phyloP scores from a whole-genome alignment of 495 filamentous ascomycete species.

The Penicillium ochrochloron region DNA sequence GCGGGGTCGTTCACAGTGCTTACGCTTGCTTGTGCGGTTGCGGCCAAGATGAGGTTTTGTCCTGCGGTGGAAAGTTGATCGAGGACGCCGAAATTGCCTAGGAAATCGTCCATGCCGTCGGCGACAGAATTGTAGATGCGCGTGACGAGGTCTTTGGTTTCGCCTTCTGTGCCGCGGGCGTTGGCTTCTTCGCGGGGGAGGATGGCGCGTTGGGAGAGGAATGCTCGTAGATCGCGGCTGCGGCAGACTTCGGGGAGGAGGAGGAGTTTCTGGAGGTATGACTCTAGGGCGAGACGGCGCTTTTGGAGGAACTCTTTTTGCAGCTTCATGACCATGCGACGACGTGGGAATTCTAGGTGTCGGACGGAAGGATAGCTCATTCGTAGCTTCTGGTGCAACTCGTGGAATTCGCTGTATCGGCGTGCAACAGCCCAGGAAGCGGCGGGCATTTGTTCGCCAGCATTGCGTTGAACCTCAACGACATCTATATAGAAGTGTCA shows the following conservation, averaged over 20 bases:
- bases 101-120: conserved; percentile 97
- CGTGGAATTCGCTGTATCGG: conserved; percentile 95
- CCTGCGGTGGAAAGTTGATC: conserved; percentile 93
- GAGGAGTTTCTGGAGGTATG: conserved; percentile 83
- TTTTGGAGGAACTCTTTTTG: conserved; percentile 95
- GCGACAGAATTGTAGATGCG: conserved; percentile 94
- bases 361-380: conserved; percentile 83
- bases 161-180: conserved; percentile 50
- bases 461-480: conserved; percentile 86
- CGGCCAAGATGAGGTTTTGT: conserved; percentile 89
- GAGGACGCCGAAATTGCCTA: conserved; percentile 92
- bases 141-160: conserved; percentile 88
- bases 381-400: conserved; percentile 88
- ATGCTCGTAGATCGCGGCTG: conserved; percentile 88
- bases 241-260: conserved; percentile 91
- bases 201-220: conserved; percentile 89
- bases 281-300: conserved; percentile 77
- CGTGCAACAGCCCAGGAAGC: conserved; percentile 80
- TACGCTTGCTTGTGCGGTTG: conserved; percentile 72
- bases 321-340: conserved; percentile 93
- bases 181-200: conserved; percentile 61
- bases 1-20: conserved; percentile 39
- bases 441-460: conserved; percentile 86
- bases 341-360: conserved; percentile 86
- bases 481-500: conserved; percentile 57